These are phyloP conservation scores for Ophiocordyceps camponoti-leonardi DNA, from an alignment of 2,329 filamentous ascomycete genomes.

Conservation along the genomic window DNA sequence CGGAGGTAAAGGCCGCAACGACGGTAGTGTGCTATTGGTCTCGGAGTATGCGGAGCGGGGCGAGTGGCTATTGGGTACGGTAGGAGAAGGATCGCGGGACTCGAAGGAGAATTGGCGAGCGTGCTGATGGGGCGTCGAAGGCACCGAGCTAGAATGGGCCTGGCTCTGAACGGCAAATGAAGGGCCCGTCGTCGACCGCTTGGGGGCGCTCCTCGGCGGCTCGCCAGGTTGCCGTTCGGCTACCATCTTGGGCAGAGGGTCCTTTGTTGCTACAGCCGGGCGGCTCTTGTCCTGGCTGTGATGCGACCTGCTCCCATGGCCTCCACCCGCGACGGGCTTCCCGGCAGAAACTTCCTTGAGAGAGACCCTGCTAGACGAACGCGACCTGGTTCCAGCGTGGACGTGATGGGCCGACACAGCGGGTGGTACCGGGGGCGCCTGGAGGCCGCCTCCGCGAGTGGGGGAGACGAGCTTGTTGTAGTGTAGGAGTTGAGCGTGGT, in stretches of 20 bases:
- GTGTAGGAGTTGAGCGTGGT: constrained; percentile 44
- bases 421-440: constrained; percentile 36
- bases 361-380: constrained; percentile 43
- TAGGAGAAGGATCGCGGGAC: constrained; percentile 67
- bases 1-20: constrained; percentile 46
- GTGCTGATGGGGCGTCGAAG: constrained; percentile 83
- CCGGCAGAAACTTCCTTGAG: constrained; percentile 29
- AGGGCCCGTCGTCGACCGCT: constrained; percentile 11
- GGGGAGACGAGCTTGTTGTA: constrained; percentile 50
- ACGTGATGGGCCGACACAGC: constrained; percentile 37
- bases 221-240: constrained; percentile 24
- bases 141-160: constrained; percentile 68
- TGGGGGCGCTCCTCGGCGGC: constrained; percentile 12
- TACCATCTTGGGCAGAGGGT: constrained; percentile 31
- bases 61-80: constrained; percentile 59
- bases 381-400: constrained; percentile 37
- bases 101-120: constrained; percentile 66
- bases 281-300: constrained; percentile 42
- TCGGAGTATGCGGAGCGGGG: constrained; percentile 85
- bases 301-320: constrained; percentile 48
- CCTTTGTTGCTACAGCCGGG: constrained; percentile 43
- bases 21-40: constrained; percentile 57
- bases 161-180: constrained; percentile 10
- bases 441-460: constrained; percentile 35
- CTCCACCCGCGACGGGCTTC: constrained; percentile 32